A percentile compares a stretch with the other conserved stretches of the same genome.
These are phyloP conservation scores for Rhododendron henanense DNA, from an alignment of 148 eudicot genomes.

Conservation along the genomic window DNA sequence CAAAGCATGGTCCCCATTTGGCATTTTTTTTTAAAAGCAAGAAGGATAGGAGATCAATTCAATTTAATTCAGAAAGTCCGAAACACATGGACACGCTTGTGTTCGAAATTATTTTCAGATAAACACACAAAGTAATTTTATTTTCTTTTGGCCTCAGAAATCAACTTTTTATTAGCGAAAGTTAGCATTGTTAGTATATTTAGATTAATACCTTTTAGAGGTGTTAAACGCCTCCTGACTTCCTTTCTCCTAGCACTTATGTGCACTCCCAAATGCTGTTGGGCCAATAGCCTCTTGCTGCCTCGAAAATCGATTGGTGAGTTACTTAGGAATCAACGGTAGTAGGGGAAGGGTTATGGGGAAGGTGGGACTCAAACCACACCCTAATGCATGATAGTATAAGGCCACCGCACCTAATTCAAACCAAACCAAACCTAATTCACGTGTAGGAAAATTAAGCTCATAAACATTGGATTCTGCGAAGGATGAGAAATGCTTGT, in stretches of 20 bases:
- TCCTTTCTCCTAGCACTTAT: too few relatives aligned
- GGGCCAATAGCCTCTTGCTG: background rate
- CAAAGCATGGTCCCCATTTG: background rate
- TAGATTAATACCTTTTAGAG: background rate
- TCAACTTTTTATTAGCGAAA: too few relatives aligned
- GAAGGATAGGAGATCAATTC: background rate
- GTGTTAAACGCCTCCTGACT: too few relatives aligned
- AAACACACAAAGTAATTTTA: too few relatives aligned
- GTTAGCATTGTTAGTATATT: background rate
- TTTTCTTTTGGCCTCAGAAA: too few relatives aligned
- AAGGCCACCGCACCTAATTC: background rate
- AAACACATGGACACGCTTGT: background rate
- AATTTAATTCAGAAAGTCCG: background rate
- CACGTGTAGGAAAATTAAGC: background rate
- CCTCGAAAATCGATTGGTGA: background rate
- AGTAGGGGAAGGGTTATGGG: background rate
- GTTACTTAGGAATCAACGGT: background rate
- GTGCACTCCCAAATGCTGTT: too few relatives aligned
- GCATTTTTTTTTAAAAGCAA: background rate
- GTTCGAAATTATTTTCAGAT: background rate
- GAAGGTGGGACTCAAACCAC: background rate
- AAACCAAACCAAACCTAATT: background rate
- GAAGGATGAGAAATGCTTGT: background rate
- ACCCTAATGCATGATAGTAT: background rate
- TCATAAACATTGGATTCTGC: background rate